These are phyloP conservation scores for Beta vulgaris DNA, from an alignment of 148 eudicot species.

Conservation along the genomic window DNA sequence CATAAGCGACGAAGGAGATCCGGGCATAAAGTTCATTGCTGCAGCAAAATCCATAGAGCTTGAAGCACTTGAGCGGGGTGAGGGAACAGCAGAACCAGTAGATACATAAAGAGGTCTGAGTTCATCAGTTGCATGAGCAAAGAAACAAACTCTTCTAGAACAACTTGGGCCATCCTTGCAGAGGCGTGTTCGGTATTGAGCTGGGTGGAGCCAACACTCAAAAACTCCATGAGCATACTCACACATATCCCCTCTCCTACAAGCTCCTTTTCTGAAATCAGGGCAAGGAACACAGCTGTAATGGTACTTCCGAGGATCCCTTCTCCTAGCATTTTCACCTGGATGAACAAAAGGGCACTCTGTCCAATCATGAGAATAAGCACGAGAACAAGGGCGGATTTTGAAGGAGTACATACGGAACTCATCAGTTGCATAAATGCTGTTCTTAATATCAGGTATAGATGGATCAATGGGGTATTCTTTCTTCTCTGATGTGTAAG, in stretches of 20 bases:
- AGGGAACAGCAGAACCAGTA: constrained; percentile 63
- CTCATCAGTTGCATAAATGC: constrained; percentile 73
- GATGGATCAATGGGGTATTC: constrained; percentile 81
- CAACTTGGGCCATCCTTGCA: constrained; percentile 71
- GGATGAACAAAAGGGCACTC: constrained; percentile 93
- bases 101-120: constrained; percentile 68
- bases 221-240: constrained; percentile 89
- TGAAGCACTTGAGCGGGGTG: constrained; percentile 52
- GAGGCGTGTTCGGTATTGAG: constrained; percentile 74
- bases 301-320: constrained; percentile 80
- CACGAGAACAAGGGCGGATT: constrained; percentile 80
- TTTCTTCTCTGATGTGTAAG: constrained; percentile 43
- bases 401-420: constrained; percentile 81
- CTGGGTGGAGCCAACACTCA: constrained; percentile 87
- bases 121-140: constrained; percentile 74
- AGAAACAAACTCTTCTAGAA: constrained; percentile 73
- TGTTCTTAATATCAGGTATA: constrained; percentile 78
- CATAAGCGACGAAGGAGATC: constrained; percentile 54
- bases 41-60: constrained; percentile 54
- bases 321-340: constrained; percentile 78
- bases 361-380: constrained; percentile 89
- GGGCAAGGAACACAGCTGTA: constrained; percentile 91
- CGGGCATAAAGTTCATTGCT: constrained; percentile 48
- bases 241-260: constrained; percentile 74
- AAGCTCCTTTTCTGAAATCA: constrained; percentile 75